Percentiles rank a stretch among this genome's conserved stretches.
These are phyloP conservation scores for Penicillium dipodomyicola DNA, from an alignment of 495 filamentous ascomycete species.

Conservation along the genomic window DNA sequence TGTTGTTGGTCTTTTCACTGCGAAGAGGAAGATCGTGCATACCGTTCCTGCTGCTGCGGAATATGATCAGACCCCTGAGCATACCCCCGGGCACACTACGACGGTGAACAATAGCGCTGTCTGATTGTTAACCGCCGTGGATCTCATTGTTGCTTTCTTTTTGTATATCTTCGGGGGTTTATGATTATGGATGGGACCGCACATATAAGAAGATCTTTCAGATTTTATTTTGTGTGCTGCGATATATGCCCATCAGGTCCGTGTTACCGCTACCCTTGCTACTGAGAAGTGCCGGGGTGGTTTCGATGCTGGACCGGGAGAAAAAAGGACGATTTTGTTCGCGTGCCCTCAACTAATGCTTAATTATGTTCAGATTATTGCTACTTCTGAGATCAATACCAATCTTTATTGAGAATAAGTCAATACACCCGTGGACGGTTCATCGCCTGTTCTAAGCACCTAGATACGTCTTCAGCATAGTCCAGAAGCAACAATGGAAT, in stretches of 20 bases:
- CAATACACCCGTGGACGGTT: neutral
- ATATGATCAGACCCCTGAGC: slow-evolving; percentile 13
- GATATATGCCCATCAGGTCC: neutral
- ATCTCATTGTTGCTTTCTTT: neutral
- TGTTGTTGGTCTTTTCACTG: slow-evolving; percentile 80
- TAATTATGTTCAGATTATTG: slow-evolving; percentile 4
- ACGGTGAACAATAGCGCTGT: slow-evolving; percentile 18
- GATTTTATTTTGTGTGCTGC: neutral
- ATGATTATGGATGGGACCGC: neutral
- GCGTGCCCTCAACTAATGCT: slow-evolving; percentile 10
- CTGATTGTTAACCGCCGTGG: neutral
- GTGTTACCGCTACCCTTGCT: too few relatives aligned
- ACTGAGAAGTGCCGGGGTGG: too few relatives aligned
- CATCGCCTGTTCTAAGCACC: neutral
- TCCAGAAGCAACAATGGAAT: neutral
- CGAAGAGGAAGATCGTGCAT: slow-evolving; percentile 69
- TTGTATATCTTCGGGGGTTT: neutral
- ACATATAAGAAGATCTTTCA: neutral
- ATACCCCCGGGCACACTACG: neutral
- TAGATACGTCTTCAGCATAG: neutral
- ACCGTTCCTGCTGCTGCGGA: slow-evolving; percentile 13
- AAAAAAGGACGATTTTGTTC: too few relatives aligned
- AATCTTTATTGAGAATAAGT: neutral
- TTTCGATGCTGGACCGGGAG: too few relatives aligned
- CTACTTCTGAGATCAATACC: neutral